Percentiles rank a stretch among this genome's conserved stretches.
phyloP scores from a whole-genome alignment of 176 grass and related monocot genomes.

The Puccinellia tenuiflora region DNA sequence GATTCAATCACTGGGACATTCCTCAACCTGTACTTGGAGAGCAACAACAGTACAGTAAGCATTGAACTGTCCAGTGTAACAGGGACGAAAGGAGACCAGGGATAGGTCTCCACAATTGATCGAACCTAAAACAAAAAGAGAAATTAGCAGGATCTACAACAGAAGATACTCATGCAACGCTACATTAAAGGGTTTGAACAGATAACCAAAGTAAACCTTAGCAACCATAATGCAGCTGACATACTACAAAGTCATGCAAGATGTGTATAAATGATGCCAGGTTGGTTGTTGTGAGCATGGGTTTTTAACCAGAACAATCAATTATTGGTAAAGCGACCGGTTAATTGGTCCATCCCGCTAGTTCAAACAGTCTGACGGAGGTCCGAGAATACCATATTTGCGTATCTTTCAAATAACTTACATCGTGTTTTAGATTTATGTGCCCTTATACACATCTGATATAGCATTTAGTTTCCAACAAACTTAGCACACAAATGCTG shows the following conservation, averaged over 20 bases:
- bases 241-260: background rate
- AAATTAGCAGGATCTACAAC: constrained; percentile 22
- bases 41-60: constrained; percentile 80
- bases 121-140: constrained; percentile 49
- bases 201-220: background rate
- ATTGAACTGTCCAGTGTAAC: constrained; percentile 64
- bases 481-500: background rate
- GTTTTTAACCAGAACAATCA: background rate
- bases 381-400: background rate
- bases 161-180: background rate
- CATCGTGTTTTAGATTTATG: background rate
- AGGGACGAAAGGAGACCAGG: constrained; percentile 74
- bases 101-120: constrained; percentile 60
- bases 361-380: background rate
- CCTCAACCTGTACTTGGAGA: constrained; percentile 93
- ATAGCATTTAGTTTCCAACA: background rate
- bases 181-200: background rate
- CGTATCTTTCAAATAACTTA: background rate
- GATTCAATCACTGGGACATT: constrained; percentile 81
- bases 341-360: background rate
- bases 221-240: background rate
- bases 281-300: background rate
- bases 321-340: background rate
- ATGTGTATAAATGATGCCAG: background rate
- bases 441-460: background rate